Evolutionary conservation across 345 rosid species (phyloP), one percentile per base, ranked within the genome.

Genomic region (Alliaria petiolata): DNA sequence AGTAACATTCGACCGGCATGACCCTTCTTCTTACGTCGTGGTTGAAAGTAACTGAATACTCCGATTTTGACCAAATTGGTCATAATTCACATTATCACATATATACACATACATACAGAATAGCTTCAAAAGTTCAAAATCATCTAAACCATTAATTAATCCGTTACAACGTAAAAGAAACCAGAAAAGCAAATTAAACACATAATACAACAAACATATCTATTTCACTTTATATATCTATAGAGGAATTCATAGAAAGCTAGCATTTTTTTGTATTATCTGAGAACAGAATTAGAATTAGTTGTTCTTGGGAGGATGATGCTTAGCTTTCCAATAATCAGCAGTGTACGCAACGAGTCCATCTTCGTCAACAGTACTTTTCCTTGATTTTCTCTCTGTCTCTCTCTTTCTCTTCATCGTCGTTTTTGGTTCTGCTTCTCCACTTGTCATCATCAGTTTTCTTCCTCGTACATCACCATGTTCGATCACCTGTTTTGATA

Each of bases 221-320:
- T n/a, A n/a, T 46, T 45, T 30, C 28, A 57, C 22, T 45, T 36
- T 14, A 55, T 8, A 22, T 54, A 38, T 25, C 22, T 61, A 62
- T 52, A 50, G 3, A 64, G 31, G 55, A 26, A 14, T 25, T 43
- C 31, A 17, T 22, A 60, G 63, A 26, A 52, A 25, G 31, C 16
- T 51, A 26, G 22, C 59, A n/a, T 30, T 26, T 14, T 31, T 5
- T 55, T 15, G 33, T 33, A 51, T 50, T 49, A 13, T 6, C 12
- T 51, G 22, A 49, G 13, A 33, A 22, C 3, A 36, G 6, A 6
- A 50, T 42, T 62, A 52, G 4, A 56, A 22, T 81, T 46, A 88
- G 71, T 90, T 87, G 55, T 90, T 83, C 78, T 83, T 87, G 9
- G 96, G 93, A 34, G 96, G 89, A 69, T 86, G 96, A 56, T 81